Conservation (phyloP, 1,284 basidiomycete genomes). For the Ceratobasidium sp. region DNA sequence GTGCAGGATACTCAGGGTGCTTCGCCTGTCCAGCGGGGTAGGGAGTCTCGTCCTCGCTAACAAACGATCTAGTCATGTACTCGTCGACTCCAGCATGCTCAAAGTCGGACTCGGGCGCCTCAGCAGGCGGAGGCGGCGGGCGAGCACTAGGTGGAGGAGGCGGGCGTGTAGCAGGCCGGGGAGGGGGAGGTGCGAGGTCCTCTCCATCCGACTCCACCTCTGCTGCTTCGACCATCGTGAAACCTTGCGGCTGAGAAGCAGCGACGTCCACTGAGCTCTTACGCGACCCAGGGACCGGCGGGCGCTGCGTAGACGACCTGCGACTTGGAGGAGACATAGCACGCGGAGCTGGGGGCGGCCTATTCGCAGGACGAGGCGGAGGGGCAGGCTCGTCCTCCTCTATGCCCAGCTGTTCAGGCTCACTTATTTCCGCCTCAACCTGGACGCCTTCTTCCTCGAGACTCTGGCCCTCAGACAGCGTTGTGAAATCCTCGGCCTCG, state of each 20-base stretch:
- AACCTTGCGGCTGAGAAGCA: conserved; percentile 54
- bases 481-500: conserved; percentile 59
- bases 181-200: conserved; percentile 60
- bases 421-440: conserved; percentile 73
- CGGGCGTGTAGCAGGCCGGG: conserved; percentile 56
- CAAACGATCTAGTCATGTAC: conserved; percentile 25
- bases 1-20: conserved; percentile 14
- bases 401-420: conserved; percentile 69
- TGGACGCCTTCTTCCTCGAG: conserved; percentile 67
- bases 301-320: conserved; percentile 4
- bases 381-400: conserved; percentile 60
- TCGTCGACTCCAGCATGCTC: conserved; percentile 37
- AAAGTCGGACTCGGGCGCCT: conserved; percentile 22
- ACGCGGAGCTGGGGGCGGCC: conserved; percentile 37
- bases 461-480: conserved; percentile 55
- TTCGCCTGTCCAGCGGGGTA: conserved; percentile 30
- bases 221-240: conserved; percentile 68
- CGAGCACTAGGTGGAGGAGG: conserved; percentile 49
- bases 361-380: conserved; percentile 51
- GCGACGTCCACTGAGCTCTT: conserved; percentile 18
- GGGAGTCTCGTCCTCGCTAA: conserved; percentile 41
- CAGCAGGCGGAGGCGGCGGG: conserved; percentile 12
- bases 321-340: conserved; percentile 1
- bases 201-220: conserved; percentile 49
- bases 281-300: conserved; percentile 23